Evolutionary conservation across 129 eudicot genomes (phyloP).

Genomic region (Lonicera japonica): DNA sequence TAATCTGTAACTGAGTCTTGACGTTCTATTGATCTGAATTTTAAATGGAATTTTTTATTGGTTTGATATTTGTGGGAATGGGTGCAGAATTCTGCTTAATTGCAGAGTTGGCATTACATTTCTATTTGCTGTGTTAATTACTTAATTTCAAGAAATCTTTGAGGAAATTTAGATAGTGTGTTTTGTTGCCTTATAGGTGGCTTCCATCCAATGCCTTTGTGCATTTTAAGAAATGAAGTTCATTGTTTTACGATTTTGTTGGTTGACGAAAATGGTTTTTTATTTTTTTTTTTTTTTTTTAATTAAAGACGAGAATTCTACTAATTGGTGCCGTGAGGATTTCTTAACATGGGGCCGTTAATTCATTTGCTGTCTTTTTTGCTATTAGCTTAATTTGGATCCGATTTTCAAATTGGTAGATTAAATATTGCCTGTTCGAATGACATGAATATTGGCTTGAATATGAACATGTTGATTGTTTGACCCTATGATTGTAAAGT

Average conservation of each 20-base stretch:
- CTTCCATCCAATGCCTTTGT: not conserved
- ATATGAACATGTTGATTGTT: too few species aligned
- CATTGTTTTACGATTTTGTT: not conserved
- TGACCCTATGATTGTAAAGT: too few species aligned
- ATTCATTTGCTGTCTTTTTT: not conserved
- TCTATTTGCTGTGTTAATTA: constrained; percentile 3
- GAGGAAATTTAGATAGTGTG: not conserved
- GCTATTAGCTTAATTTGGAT: not conserved
- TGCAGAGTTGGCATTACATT: constrained; percentile 1
- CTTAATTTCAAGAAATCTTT: constrained; percentile 4
- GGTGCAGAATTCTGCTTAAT: not conserved
- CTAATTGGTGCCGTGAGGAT: not conserved
- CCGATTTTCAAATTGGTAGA: not conserved
- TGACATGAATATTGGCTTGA: too few species aligned
- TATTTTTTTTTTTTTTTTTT: too few species aligned
- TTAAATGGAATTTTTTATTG: not conserved
- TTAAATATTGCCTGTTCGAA: too few species aligned
- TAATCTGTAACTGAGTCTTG: not conserved
- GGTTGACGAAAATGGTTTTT: not conserved
- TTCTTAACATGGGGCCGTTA: not conserved
- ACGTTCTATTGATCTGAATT: constrained; percentile 20
- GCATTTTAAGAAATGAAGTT: not conserved
- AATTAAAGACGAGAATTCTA: not conserved
- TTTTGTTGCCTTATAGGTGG: not conserved
- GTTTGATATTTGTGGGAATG: not conserved